Percentiles rank a stretch among this genome's conserved stretches.
Evolutionary conservation across 1,139 yeast genomes (phyloP).

Genomic region (Kodamaea suecica): DNA sequence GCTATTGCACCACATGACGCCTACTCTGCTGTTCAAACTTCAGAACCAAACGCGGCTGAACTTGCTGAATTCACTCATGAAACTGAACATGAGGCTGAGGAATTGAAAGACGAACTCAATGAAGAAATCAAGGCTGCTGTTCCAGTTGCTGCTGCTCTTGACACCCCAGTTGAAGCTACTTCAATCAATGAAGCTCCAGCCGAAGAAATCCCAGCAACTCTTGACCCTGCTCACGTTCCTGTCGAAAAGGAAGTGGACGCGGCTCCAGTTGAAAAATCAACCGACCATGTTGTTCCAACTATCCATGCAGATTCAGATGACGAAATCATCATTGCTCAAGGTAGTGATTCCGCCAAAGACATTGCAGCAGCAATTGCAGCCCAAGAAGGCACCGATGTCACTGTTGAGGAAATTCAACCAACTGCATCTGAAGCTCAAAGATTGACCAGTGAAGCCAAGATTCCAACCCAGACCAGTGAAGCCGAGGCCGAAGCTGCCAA

Average conservation of each 20-base stretch:
- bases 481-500: constrained; percentile 11
- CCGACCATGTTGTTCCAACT: constrained; percentile 10
- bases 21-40: constrained; percentile 6
- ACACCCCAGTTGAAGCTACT: constrained; percentile 5
- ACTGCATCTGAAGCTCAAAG: constrained; percentile 36
- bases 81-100: constrained; percentile 8
- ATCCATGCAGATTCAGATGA: constrained; percentile 9
- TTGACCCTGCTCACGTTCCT: constrained; percentile 6
- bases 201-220: constrained; percentile 10
- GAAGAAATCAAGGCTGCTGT: constrained; percentile 9
- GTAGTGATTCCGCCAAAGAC: constrained; percentile 23
- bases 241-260: constrained; percentile 6
- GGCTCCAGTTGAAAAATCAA: constrained; percentile 6
- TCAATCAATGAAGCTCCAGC: constrained; percentile 3
- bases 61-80: constrained; percentile 7
- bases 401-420: constrained; percentile 45
- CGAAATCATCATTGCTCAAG: constrained; percentile 39
- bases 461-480: constrained; percentile 10
- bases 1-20: constrained; percentile 8
- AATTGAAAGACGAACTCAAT: constrained; percentile 6
- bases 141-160: constrained; percentile 10
- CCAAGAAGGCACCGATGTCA: constrained; percentile 36
- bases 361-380: constrained; percentile 39
- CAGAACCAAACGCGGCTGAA: constrained; percentile 9
- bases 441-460: constrained; percentile 34